phyloP scores from a whole-genome alignment of 139 green algal species.

The Ettlia oleoabundans region DNA sequence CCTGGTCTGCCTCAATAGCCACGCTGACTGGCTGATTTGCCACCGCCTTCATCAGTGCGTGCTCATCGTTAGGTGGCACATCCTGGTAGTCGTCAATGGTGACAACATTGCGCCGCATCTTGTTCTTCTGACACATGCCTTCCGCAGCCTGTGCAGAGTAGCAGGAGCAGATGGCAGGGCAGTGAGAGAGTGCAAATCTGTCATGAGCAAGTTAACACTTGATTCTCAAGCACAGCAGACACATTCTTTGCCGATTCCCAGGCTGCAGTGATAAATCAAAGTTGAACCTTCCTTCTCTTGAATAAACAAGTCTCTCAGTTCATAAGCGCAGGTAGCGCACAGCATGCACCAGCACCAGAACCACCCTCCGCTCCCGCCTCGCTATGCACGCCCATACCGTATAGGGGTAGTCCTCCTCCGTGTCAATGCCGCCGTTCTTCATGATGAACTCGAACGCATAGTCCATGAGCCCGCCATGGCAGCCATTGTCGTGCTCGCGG shows the following conservation, averaged over 20 bases:
- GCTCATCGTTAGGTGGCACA: constrained; percentile 85
- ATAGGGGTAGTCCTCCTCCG: constrained; percentile 88
- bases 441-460: constrained; percentile 91
- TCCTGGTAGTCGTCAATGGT: constrained; percentile 92
- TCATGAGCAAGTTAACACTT: no score
- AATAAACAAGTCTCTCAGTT: no score
- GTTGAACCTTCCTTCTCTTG: no score
- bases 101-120: constrained; percentile 74
- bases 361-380: not conserved
- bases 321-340: no score
- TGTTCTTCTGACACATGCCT: constrained; percentile 58
- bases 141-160: constrained; percentile 44
- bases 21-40: constrained; percentile 92
- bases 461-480: constrained; percentile 94
- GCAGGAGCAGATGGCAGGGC: no score
- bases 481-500: constrained; percentile 73
- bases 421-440: constrained; percentile 90
- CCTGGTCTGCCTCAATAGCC: constrained; percentile 89
- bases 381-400: not conserved
- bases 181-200: not conserved
- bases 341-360: no score
- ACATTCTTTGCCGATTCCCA: no score
- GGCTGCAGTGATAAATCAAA: no score
- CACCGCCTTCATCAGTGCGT: constrained; percentile 69
- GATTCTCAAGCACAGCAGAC: no score